Conservation (phyloP, 352 stramenopile genomes). For the Pythium plurisporium region DNA sequence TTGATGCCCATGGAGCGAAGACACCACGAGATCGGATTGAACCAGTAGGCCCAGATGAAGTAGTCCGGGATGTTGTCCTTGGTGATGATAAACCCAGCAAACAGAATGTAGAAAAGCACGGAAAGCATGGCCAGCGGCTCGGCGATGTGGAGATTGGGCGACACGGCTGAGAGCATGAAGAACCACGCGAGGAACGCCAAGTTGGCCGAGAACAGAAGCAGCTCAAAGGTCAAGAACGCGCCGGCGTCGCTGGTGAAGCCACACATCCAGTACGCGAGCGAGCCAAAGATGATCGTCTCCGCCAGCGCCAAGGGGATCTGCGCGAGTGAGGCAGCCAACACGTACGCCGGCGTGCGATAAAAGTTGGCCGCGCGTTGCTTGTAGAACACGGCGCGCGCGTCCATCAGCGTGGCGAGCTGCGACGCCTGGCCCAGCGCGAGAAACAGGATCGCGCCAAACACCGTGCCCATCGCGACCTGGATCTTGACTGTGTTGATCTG, state of each 20-base stretch:
- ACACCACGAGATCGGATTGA: constrained; percentile 40
- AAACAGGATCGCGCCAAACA: constrained; percentile 1
- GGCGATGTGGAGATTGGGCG: constrained; percentile 22
- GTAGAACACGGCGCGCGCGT: constrained; percentile 49
- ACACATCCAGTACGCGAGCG: constrained; percentile 70
- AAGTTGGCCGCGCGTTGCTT: constrained; percentile 70
- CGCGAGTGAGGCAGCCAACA: constrained; percentile 35
- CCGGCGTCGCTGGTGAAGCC: constrained; percentile 35
- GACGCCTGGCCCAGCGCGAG: constrained; percentile 29
- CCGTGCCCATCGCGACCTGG: constrained; percentile 43
- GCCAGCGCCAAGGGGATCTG: constrained; percentile 35
- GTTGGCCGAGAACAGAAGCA: constrained; percentile 51
- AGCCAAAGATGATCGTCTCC: constrained; percentile 64
- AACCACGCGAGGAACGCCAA: constrained; percentile 28
- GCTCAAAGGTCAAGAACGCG: constrained; percentile 57
- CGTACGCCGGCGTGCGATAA: constrained; percentile 61
- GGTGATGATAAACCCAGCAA: constrained; percentile 33
- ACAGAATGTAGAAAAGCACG: constrained; percentile 30
- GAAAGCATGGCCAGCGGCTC: constrained; percentile 24
- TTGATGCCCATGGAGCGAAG: constrained; percentile 24
- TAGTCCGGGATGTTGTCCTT: constrained; percentile 30
- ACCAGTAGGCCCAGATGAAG: constrained; percentile 42
- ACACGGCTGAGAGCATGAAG: constrained; percentile 24
- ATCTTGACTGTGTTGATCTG: constrained; percentile 20
- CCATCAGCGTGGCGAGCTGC: constrained; percentile 58